phyloP scores from a whole-genome alignment of 768 basidiomycete species.

The Psilocybe sp. region DNA sequence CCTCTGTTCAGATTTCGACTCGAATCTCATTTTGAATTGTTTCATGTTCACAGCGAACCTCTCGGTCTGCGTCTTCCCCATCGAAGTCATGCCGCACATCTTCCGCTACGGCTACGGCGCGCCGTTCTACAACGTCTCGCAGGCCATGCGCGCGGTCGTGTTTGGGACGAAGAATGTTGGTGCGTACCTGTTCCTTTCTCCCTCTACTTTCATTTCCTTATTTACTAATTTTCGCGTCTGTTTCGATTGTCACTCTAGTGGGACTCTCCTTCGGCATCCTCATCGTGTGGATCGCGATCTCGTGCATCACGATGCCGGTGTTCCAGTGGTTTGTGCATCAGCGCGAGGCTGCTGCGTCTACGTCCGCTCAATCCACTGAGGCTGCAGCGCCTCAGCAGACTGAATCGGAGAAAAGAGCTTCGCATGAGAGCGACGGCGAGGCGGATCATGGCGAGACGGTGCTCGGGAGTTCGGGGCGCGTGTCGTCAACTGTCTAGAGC shows the following conservation, averaged over 20 bases:
- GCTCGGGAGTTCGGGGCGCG: too few relatives aligned
- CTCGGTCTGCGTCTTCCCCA: constrained; percentile 56
- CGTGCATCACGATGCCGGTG: constrained; percentile 17
- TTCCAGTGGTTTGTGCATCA: constrained; percentile 14
- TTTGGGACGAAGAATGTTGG: constrained; percentile 63
- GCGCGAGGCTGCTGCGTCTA: not conserved
- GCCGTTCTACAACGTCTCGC: constrained; percentile 72
- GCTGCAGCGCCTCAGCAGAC: too few relatives aligned
- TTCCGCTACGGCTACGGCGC: constrained; percentile 67
- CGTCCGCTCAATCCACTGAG: too few relatives aligned
- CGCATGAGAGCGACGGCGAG: too few relatives aligned
- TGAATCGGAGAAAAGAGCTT: too few relatives aligned
- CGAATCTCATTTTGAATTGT: too few relatives aligned
- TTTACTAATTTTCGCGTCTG: too few relatives aligned
- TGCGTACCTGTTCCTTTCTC: constrained; percentile 24
- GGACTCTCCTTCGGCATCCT: constrained; percentile 57
- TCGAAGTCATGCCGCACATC: constrained; percentile 53
- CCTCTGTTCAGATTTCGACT: too few relatives aligned
- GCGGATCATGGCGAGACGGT: too few relatives aligned
- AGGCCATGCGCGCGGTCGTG: constrained; percentile 55
- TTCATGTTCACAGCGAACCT: constrained; percentile 58
- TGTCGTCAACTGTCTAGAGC: too few relatives aligned
- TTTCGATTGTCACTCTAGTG: too few relatives aligned
- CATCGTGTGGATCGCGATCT: constrained; percentile 43
- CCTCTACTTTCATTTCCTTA: too few relatives aligned